Conservation (phyloP, 1,284 basidiomycete species). For the Tilletia walkeri region DNA sequence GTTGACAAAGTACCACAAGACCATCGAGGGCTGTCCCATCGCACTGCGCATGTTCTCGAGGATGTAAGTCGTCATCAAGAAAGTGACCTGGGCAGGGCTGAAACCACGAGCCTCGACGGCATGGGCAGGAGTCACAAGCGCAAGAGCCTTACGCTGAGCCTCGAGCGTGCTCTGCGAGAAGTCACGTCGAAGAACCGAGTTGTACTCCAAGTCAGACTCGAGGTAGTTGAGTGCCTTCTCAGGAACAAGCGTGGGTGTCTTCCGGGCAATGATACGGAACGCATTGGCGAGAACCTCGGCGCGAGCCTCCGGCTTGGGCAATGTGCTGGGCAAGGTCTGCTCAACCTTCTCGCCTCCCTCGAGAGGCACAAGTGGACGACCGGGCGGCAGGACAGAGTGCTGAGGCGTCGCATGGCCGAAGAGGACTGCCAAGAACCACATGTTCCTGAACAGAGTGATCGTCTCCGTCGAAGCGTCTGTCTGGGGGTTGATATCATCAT, state of each 20-base stretch:
- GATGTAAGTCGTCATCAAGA: constrained; percentile 82
- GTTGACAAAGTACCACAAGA: constrained; percentile 86
- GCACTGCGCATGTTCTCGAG: constrained; percentile 83
- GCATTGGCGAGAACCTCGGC: constrained; percentile 62
- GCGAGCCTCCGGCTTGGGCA: constrained; percentile 67
- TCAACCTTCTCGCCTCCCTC: constrained; percentile 13
- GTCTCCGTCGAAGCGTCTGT: constrained; percentile 65
- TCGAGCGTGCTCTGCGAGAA: constrained; percentile 43
- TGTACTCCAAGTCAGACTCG: constrained; percentile 87
- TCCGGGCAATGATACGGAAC: constrained; percentile 75
- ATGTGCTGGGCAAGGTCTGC: background rate
- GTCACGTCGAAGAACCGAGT: constrained; percentile 72
- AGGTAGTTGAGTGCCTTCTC: constrained; percentile 81
- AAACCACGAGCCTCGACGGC: constrained; percentile 73
- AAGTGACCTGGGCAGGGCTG: constrained; percentile 78
- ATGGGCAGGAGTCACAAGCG: constrained; percentile 66
- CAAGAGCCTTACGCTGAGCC: constrained; percentile 49
- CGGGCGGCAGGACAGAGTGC: constrained; percentile 24
- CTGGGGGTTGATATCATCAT: constrained; percentile 71
- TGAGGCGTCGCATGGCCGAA: constrained; percentile 66
- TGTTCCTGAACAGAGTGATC: constrained; percentile 82
- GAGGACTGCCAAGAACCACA: constrained; percentile 89
- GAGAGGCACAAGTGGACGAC: constrained; percentile 12
- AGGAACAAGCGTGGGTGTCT: constrained; percentile 80
- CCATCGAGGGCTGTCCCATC: constrained; percentile 74